phyloP scores from a whole-genome alignment of 257 asterid genomes.

The Eustoma russellianum region DNA sequence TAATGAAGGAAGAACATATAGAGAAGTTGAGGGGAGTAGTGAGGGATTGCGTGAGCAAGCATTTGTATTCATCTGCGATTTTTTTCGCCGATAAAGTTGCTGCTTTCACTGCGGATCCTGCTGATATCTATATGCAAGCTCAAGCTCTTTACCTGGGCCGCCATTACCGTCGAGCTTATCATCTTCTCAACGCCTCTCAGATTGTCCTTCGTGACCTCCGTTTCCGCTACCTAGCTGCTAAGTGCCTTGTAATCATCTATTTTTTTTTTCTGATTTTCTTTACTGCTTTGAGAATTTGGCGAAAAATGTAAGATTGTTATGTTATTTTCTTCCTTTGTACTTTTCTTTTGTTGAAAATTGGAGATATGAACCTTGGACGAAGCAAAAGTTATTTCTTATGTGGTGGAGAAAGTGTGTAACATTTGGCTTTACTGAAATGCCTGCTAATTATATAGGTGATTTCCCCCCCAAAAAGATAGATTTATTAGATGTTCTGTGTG shows the following conservation, averaged over 20 bases:
- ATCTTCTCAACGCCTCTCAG: slow-evolving; percentile 91
- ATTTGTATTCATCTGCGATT: slow-evolving; percentile 89
- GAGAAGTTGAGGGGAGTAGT: slow-evolving; percentile 90
- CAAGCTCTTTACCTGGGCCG: slow-evolving; percentile 95
- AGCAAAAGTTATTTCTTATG: too few relatives aligned
- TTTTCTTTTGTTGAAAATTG: not conserved
- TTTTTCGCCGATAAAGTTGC: slow-evolving; percentile 99
- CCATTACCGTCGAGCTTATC: slow-evolving; percentile 93
- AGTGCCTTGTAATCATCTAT: slow-evolving; percentile 62
- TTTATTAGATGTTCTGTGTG: too few relatives aligned
- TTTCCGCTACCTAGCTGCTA: slow-evolving; percentile 95
- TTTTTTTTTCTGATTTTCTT: not conserved
- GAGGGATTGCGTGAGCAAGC: slow-evolving; percentile 96
- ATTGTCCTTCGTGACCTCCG: slow-evolving; percentile 97
- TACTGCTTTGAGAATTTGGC: not conserved
- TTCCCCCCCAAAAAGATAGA: too few relatives aligned
- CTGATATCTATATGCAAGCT: slow-evolving; percentile 98
- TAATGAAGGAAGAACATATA: slow-evolving; percentile 82
- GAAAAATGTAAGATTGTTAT: not conserved
- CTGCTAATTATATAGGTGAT: too few relatives aligned
- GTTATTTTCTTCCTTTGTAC: not conserved
- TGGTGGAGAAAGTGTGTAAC: too few relatives aligned
- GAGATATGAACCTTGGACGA: too few relatives aligned
- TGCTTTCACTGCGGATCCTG: slow-evolving; percentile 87
- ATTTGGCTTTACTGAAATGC: too few relatives aligned